A percentile compares a stretch with the other conserved stretches of the same genome.
Conservation (phyloP, 176 grass and related monocot species). For the Lolium multiflorum region DNA sequence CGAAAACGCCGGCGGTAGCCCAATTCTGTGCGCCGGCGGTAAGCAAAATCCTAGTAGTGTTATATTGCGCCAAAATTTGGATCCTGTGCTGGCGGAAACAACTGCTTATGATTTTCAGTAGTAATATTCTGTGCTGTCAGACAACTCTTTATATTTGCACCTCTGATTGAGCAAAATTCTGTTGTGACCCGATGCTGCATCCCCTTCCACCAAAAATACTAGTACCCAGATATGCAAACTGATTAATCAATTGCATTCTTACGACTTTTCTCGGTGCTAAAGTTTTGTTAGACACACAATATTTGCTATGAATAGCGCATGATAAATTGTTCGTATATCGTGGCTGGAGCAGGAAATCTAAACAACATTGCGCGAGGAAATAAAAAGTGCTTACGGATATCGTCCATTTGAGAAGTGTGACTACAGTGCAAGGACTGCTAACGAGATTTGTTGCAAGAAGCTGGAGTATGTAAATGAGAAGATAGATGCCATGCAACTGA, state of each 20-base stretch:
- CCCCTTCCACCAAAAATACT: not conserved
- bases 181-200: not conserved
- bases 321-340: conserved; percentile 13
- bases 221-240: not conserved
- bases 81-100: not conserved
- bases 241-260: not conserved
- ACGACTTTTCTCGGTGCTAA: not conserved
- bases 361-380: conserved; percentile 80
- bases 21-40: too few relatives aligned
- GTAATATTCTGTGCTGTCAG: not conserved
- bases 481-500: conserved; percentile 78
- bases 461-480: conserved; percentile 82
- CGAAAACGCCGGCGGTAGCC: too few relatives aligned
- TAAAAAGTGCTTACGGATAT: conserved; percentile 87
- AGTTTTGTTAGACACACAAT: not conserved
- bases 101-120: not conserved
- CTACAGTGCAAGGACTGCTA: conserved; percentile 88
- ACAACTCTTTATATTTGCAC: not conserved
- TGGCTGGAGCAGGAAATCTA: conserved; percentile 77
- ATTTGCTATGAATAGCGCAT: not conserved
- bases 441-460: conserved; percentile 88
- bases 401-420: conserved; percentile 94
- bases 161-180: not conserved
- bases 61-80: not conserved
- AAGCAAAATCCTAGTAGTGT: too few relatives aligned